These are phyloP conservation scores for Cudoniella acicularis DNA, from an alignment of 495 filamentous ascomycete species.

Conservation along the genomic window DNA sequence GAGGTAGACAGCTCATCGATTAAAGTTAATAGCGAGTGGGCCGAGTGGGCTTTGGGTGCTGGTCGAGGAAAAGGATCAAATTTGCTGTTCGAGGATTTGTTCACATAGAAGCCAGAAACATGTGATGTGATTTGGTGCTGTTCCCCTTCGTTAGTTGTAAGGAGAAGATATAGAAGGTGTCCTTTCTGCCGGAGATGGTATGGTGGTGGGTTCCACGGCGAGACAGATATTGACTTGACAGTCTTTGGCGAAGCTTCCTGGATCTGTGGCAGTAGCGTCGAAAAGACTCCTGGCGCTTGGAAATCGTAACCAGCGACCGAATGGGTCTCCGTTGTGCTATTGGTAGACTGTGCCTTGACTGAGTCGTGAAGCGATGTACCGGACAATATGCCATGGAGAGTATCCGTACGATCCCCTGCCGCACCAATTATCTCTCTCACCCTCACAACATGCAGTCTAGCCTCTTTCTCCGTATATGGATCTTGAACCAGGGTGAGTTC, in stretches of 20 bases:
- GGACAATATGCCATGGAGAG: conserved; percentile 81
- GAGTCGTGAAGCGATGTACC: conserved; percentile 84
- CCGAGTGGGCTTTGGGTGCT: conserved; percentile 61
- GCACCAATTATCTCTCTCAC: conserved; percentile 91
- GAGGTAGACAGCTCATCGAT: conserved; percentile 75
- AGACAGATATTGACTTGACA: conserved; percentile 81
- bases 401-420: conserved; percentile 81
- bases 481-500: conserved; percentile 85
- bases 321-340: conserved; percentile 44
- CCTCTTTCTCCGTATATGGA: conserved; percentile 98
- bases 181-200: conserved; percentile 86
- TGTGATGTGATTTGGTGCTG: conserved; percentile 90
- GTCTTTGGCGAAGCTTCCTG: conserved; percentile 73
- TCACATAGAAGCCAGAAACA: conserved; percentile 93
- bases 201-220: conserved; percentile 94
- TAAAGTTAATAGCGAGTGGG: conserved; percentile 85
- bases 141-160: conserved; percentile 88
- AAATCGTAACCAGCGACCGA: conserved; percentile 71
- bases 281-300: conserved; percentile 58
- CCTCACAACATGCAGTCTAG: conserved; percentile 87
- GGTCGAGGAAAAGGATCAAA: conserved; percentile 83
- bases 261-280: conserved; percentile 64
- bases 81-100: conserved; percentile 83
- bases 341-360: conserved; percentile 44
- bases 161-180: conserved; percentile 85